Base-by-base conservation (phyloP, 345 rosid genomes). In the Bruguiera sexangula region DNA sequence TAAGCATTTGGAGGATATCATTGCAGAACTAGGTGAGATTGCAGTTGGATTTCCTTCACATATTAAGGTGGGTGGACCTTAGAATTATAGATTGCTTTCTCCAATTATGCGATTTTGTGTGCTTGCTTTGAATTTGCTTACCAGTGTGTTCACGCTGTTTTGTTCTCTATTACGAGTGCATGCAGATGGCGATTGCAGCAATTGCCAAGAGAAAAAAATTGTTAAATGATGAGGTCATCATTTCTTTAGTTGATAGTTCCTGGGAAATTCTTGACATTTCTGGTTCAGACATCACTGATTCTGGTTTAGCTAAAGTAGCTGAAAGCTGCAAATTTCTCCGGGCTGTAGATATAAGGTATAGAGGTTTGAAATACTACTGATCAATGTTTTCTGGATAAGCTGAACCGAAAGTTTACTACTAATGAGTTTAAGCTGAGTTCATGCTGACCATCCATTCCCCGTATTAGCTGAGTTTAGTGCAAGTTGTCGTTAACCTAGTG, bases 251-350 rank as follows among this genome's bases (percentile, higher is more conserved):
- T 65, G 97, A 94, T 75, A 73, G 82, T 73, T 89, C 95, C 21
- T 88, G 97, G 97, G 88, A 91, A 78, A 72, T 84, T 77, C 82
- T 94, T 77, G 98, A 89, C 69, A 52, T 94, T 78, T 85, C 96
- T 54, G 87, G 95, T 58, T 91, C 98, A 26, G 83, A 88, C 68
- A 85, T 94, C 59, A 69, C 95, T 6, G 84, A 91, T 80, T 71
- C 83, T 60, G 95, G 95, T 62, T 69, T 94, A 63, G 80, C 70
- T 20, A 79, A 81, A 77, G 81, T 89, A 60, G 86, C 95, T 2
- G 77, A 76, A 73, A 72, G 68, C 6, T 91, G 97, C 85, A 84
- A 70, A 70, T 85, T 80, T 71, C 85, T 94, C 62, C 81, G 87
- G 65, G 93, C 98, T 69, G 82, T 88, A 50, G 98, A 94, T 82